Evolutionary conservation across 768 basidiomycete genomes (phyloP), one percentile per base, ranked within the genome.

Genomic region (Myochromella boudieri): DNA sequence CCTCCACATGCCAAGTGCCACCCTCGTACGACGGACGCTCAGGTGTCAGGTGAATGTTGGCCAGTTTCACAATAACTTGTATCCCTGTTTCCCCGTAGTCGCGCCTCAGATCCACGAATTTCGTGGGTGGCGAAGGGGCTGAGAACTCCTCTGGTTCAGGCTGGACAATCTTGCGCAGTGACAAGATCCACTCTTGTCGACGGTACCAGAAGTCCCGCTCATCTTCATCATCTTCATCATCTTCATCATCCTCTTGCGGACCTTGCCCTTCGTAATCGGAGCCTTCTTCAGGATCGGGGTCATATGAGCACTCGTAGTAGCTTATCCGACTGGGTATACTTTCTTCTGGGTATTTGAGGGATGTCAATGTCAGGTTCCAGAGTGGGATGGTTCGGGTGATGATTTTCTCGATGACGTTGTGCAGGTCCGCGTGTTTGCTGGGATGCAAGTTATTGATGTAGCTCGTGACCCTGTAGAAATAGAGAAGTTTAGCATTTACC

Each of bases 371-470:
- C 15, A 36, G 29, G 27, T 64, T 59, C 61, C 66, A 68, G 12
- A 68, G 52, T 3, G 68, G 66, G 25, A 69, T 56, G 31, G 60
- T 58, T 6, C 38, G 33, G 0, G 42, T 46, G 33, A 69, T 59
- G 29, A 65, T 37, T 29, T 61, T 33, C 29, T 65, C 60, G 24
- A 69, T 51, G 26, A 57, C 43, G 29, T 21, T 15, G 52, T 64
- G 63, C 6, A 69, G 58, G 24, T 53, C 38, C 31, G n/a, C 18
- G 38, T 57, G 54, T 9, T 52, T 33, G 11, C 52, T 41, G 6
- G 68, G 70, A 43, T 70, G 61, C 5, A 74, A 59, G 32, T 69
- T 70, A 47, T 73, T 72, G 54, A 74, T 70, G 50, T 74, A 73
- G 14, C 63, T 62, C 21, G 53, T 49, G 20, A 64, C 57, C 60